Conservation (phyloP, 1,139 yeast genomes). For the Geotrichum histeridarum region DNA sequence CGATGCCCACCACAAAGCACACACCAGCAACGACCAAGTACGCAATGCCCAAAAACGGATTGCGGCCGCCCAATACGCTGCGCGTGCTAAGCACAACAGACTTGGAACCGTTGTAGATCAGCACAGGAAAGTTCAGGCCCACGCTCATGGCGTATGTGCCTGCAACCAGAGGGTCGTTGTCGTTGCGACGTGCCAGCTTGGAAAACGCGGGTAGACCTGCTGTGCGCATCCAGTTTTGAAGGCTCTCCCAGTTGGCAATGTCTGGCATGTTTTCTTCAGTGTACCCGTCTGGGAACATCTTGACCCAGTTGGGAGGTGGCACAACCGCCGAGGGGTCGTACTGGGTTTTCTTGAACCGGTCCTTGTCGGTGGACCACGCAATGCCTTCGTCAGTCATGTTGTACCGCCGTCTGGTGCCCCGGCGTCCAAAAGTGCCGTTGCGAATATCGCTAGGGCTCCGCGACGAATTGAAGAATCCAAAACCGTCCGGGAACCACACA, state of each 20-base stretch:
- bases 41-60: slow-evolving; percentile 76
- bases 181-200: slow-evolving; percentile 77
- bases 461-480: neutral
- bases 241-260: slow-evolving; percentile 66
- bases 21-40: slow-evolving; percentile 90
- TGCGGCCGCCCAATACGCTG: slow-evolving; percentile 86
- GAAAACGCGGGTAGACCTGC: slow-evolving; percentile 84
- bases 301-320: slow-evolving; percentile 95
- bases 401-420: slow-evolving; percentile 35
- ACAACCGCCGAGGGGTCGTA: slow-evolving; percentile 69
- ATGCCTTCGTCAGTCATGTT: slow-evolving; percentile 63
- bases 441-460: too few species aligned
- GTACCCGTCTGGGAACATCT: slow-evolving; percentile 80
- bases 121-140: slow-evolving; percentile 86
- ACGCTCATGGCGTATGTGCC: slow-evolving; percentile 72
- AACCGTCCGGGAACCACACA: too few species aligned
- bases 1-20: slow-evolving; percentile 58
- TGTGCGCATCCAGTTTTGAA: slow-evolving; percentile 98
- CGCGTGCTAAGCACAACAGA: slow-evolving; percentile 74
- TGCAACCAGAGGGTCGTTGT: slow-evolving; percentile 50
- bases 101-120: slow-evolving; percentile 76
- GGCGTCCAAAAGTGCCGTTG: neutral
- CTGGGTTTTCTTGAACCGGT: slow-evolving; percentile 72
- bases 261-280: slow-evolving; percentile 81
- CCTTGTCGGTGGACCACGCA: slow-evolving; percentile 79